These are phyloP conservation scores for Epichloe uncinata DNA, from an alignment of 2,329 filamentous ascomycete species.

Conservation along the genomic window DNA sequence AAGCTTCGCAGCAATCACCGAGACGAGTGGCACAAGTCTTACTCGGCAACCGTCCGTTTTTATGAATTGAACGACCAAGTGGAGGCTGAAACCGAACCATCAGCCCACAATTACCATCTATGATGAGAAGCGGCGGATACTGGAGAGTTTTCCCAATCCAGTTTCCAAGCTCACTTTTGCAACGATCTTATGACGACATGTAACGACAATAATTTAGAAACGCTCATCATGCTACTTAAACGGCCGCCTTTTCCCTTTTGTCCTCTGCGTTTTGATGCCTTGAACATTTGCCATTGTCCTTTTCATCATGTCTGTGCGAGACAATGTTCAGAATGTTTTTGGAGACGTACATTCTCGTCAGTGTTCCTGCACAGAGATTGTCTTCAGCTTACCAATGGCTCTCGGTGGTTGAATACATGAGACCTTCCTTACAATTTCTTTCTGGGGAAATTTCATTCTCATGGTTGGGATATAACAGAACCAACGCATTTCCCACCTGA, in stretches of 20 bases:
- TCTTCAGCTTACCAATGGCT: not conserved
- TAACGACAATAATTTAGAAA: conserved; percentile 12
- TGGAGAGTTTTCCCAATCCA: not conserved
- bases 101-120: not conserved
- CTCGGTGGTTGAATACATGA: not conserved
- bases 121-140: not conserved
- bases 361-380: not conserved
- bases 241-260: conserved; percentile 1
- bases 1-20: conserved; percentile 24
- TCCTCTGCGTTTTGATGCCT: not conserved
- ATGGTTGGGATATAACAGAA: not conserved
- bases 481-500: not conserved
- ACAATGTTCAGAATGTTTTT: not conserved
- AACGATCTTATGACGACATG: conserved; percentile 15
- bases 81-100: not conserved
- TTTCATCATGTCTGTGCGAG: not conserved
- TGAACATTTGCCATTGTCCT: not conserved
- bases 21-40: conserved; percentile 17
- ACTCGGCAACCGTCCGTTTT: conserved; percentile 4
- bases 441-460: not conserved
- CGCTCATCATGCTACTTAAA: conserved; percentile 2
- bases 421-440: not conserved
- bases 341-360: not conserved
- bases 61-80: conserved; percentile 6
- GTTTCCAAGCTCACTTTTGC: conserved; percentile 8